Percentiles rank a stretch among this genome's conserved stretches.
These are phyloP conservation scores for Podila minutissima DNA, from an alignment of 192 early-diverging fungal genomes.

Conservation along the genomic window DNA sequence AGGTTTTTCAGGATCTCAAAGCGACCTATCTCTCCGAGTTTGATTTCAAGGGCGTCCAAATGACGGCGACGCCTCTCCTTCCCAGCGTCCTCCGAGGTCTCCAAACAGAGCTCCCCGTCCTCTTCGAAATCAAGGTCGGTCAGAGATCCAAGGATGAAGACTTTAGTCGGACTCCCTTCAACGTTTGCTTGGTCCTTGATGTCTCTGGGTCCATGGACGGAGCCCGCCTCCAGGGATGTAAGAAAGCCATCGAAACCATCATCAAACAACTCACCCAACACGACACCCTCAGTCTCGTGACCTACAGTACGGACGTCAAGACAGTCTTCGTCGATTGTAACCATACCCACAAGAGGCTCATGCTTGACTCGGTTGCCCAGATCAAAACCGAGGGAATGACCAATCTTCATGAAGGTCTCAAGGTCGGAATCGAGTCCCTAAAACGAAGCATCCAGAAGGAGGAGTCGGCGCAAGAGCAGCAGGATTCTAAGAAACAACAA, in stretches of 20 bases:
- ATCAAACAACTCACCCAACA: constrained; percentile 23
- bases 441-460: constrained; percentile 29
- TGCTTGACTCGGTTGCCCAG: constrained; percentile 17
- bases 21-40: constrained; percentile 33
- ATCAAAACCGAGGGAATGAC: constrained; percentile 14
- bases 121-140: constrained; percentile 35
- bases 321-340: constrained; percentile 37
- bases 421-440: constrained; percentile 24
- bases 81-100: constrained; percentile 32
- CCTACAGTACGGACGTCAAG: constrained; percentile 9
- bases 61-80: constrained; percentile 27
- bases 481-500: neutral
- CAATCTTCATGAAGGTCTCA: constrained; percentile 22
- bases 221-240: constrained; percentile 19
- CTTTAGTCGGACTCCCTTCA: constrained; percentile 30
- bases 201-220: constrained; percentile 26
- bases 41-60: constrained; percentile 26
- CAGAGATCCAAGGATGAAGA: constrained; percentile 27
- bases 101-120: constrained; percentile 24
- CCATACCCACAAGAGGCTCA: constrained; percentile 22
- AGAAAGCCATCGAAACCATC: constrained; percentile 28
- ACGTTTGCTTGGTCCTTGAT: constrained; percentile 35
- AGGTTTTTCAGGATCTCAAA: constrained; percentile 17
- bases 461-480: constrained; percentile 6
- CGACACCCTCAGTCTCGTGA: constrained; percentile 39